Conservation (phyloP, 2,329 filamentous ascomycete genomes). For the Pleomassaria siparia region DNA sequence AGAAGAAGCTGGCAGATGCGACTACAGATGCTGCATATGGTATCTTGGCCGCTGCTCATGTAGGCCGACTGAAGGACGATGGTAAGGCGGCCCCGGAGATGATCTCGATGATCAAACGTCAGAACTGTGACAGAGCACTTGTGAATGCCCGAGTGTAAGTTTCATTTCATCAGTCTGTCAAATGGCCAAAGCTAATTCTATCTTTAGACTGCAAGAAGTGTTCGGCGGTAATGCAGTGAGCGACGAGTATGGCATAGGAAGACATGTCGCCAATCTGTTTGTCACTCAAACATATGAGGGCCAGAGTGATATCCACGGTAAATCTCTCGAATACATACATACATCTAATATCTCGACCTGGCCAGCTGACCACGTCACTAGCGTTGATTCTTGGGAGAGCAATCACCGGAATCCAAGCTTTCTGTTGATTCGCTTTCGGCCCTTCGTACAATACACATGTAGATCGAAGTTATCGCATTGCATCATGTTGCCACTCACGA, state of each 20-base stretch:
- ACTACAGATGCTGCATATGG: slow-evolving; percentile 88
- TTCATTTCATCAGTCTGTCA: neutral
- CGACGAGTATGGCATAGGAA: slow-evolving; percentile 92
- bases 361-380: slow-evolving; percentile 36
- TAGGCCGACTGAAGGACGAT: slow-evolving; percentile 88
- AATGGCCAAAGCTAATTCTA: slow-evolving; percentile 10
- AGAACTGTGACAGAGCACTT: slow-evolving; percentile 93
- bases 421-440: slow-evolving; percentile 56
- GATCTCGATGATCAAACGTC: slow-evolving; percentile 95
- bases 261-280: slow-evolving; percentile 94
- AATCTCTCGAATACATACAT: too few relatives aligned
- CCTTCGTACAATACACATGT: neutral
- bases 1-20: slow-evolving; percentile 97
- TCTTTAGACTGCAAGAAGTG: slow-evolving; percentile 76
- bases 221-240: slow-evolving; percentile 98
- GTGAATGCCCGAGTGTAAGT: slow-evolving; percentile 69
- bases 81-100: slow-evolving; percentile 89
- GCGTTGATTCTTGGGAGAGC: slow-evolving; percentile 54
- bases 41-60: slow-evolving; percentile 85
- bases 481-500: neutral
- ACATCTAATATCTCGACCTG: neutral
- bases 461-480: neutral
- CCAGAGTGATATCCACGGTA: slow-evolving; percentile 95
- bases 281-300: slow-evolving; percentile 98
- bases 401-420: slow-evolving; percentile 72